Conservation (phyloP, 345 rosid species). For the Turritis glabra region DNA sequence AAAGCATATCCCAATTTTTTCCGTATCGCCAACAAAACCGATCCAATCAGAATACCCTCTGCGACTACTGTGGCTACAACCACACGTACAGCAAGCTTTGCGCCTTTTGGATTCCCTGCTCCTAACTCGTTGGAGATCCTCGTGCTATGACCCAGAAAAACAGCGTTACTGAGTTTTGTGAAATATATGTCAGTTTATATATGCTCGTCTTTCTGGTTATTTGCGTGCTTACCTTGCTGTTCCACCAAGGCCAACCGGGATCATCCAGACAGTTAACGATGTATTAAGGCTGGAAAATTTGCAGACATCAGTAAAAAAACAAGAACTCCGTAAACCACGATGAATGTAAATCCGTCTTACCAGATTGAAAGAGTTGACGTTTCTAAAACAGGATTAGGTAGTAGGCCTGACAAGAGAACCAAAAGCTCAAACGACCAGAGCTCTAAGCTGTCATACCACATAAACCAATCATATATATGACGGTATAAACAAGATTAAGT, state of each 20-base stretch:
- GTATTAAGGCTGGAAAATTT: not conserved
- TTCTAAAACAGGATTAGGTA: not conserved
- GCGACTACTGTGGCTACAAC: not conserved
- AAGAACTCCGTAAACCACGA: not conserved
- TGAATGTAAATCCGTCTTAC: not conserved
- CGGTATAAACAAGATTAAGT: not conserved
- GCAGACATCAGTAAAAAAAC: not conserved
- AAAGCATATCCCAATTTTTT: not conserved
- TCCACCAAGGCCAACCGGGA: slow-evolving; percentile 1
- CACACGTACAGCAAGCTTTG: not conserved
- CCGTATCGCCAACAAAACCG: not conserved
- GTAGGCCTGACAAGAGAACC: not conserved
- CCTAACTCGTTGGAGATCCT: not conserved
- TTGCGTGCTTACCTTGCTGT: not conserved
- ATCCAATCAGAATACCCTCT: not conserved
- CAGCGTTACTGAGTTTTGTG: no score
- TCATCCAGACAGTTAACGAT: not conserved
- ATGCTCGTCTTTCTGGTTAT: not conserved
- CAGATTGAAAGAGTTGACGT: not conserved
- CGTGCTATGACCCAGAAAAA: not conserved
- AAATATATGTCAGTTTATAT: not conserved
- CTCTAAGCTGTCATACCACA: not conserved
- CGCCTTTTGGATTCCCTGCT: not conserved
- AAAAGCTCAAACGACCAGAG: not conserved
- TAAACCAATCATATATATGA: no score